Evolutionary conservation across 2,329 filamentous ascomycete species (phyloP).

Genomic region (Aspergillus costaricaensis): DNA sequence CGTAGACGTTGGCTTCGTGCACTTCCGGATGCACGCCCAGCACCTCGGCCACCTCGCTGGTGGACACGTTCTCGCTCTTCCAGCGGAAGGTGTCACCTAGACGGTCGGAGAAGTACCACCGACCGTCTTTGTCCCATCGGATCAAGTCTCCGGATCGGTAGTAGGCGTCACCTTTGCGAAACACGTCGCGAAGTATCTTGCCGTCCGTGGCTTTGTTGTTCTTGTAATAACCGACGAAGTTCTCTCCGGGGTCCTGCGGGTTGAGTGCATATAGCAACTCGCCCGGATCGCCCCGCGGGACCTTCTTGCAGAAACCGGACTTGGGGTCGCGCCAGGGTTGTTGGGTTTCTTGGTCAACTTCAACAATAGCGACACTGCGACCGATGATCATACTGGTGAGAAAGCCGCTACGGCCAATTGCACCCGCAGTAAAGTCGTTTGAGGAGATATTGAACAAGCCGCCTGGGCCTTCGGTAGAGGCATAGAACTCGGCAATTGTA

Average conservation of each 20-base stretch:
- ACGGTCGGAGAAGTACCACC: constrained; percentile 74
- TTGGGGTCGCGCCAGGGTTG: constrained; percentile 65
- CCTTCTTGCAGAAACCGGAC: constrained; percentile 68
- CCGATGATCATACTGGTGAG: constrained; percentile 60
- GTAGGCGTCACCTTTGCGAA: constrained; percentile 75
- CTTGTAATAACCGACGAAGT: constrained; percentile 81
- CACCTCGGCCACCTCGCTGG: constrained; percentile 76
- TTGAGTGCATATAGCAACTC: constrained; percentile 76
- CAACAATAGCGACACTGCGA: constrained; percentile 59
- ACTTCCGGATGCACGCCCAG: constrained; percentile 68
- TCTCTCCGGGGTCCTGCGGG: constrained; percentile 59
- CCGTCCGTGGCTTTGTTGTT: constrained; percentile 69
- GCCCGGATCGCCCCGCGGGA: constrained; percentile 64
- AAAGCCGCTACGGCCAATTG: constrained; percentile 72
- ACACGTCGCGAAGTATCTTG: constrained; percentile 74
- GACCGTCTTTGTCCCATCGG: constrained; percentile 68
- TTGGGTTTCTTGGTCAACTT: constrained; percentile 72
- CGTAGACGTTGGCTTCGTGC: constrained; percentile 82
- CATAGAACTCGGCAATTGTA: constrained; percentile 78
- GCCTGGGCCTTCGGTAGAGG: constrained; percentile 70
- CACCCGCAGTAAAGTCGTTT: constrained; percentile 73
- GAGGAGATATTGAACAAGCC: constrained; percentile 72
- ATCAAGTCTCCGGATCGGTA: constrained; percentile 84
- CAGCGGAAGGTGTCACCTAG: constrained; percentile 58
- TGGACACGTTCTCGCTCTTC: constrained; percentile 80